phyloP scores from a whole-genome alignment of 108 stramenopile genomes.

The Discostella stelligeroides region DNA sequence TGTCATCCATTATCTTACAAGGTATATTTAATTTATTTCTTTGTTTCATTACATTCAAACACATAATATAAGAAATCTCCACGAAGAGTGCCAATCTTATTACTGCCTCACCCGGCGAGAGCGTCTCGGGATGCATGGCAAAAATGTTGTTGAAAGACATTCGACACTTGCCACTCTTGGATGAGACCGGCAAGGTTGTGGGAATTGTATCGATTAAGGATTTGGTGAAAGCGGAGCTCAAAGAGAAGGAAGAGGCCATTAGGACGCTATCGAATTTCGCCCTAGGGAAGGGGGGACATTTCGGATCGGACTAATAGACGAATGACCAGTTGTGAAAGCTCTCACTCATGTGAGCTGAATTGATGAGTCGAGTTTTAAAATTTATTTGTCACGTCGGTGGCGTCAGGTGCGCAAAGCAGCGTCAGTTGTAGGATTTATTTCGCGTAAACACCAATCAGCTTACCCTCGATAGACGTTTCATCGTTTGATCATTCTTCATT shows the following conservation, averaged over 20 bases:
- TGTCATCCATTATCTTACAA: too few relatives aligned
- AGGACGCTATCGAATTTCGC: slow-evolving; percentile 50
- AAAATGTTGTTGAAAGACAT: slow-evolving; percentile 77
- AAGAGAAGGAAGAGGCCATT: slow-evolving; percentile 52
- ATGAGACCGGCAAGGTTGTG: slow-evolving; percentile 51
- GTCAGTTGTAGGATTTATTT: too few relatives aligned
- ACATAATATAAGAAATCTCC: slow-evolving; percentile 49
- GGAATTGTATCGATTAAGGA: slow-evolving; percentile 59
- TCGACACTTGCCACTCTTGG: slow-evolving; percentile 68
- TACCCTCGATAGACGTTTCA: background rate
- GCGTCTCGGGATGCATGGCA: slow-evolving; percentile 65
- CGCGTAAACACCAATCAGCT: too few relatives aligned
- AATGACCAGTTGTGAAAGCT: too few relatives aligned
- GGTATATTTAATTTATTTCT: too few relatives aligned
- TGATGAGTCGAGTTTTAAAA: too few relatives aligned
- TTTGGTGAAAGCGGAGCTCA: slow-evolving; percentile 51
- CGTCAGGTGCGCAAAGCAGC: too few relatives aligned
- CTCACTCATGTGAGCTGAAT: too few relatives aligned
- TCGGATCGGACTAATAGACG: slow-evolving; percentile 49
- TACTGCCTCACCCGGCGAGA: slow-evolving; percentile 58
- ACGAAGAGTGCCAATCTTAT: slow-evolving; percentile 64
- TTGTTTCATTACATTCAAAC: too few relatives aligned
- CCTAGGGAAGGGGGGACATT: slow-evolving; percentile 58
- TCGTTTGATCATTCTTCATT: background rate
- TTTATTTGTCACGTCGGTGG: too few relatives aligned